Base-by-base conservation (phyloP, 2,329 filamentous ascomycete species). In the Madurella mycetomatis region DNA sequence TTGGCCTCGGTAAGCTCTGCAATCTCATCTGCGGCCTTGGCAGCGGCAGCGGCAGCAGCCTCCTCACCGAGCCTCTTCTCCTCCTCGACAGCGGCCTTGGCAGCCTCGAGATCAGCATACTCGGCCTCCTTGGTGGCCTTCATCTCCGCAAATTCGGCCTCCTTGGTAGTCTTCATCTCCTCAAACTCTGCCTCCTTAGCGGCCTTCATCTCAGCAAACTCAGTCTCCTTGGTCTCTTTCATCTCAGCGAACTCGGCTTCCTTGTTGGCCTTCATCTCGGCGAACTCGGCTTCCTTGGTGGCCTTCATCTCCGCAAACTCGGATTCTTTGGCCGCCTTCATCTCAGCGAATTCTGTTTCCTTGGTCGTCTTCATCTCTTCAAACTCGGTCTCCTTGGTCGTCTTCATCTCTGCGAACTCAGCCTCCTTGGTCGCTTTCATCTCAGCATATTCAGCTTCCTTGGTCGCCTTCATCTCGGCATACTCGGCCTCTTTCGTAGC, bases 11-110 rank as follows among this genome's bases (percentile, higher is more conserved):
- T 53, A 5, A 58, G 51, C 9, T 47, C 41, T 1, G 56, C 54
- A 30, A 62, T 65, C 49, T 60, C 58, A 11, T 52, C 57, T 5
- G 59, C 60, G 12, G 62, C 61, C 12, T 56, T 39, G 5, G 55
- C 43, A 15, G 61, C 61, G 8, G 63, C 63, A 18, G 57, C 55
- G 5, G 60, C 62, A 1, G 61, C 63, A 17, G 59, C 61, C 44
- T 51, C 59, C 41, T 63, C 61, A 1, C 51, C 59, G 1, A 41
- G 31, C 44, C 54, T 54, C 55, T 62, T 64, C 13, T 55, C 61
- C 49, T 64, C 57, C 41, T 62, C 63, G 1, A 65, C 55, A 4
- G 47, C 57, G 0, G 58, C 51, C 49, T 64, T 64, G 18, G 60
- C 58, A 1, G 58, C 58, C 25, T 56, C 48, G 12, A 65, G 58